Percentiles rank a stretch among this genome's conserved stretches.
These are phyloP conservation scores for Cercospora citrullina DNA, from an alignment of 2,329 filamentous ascomycete species.

Conservation along the genomic window DNA sequence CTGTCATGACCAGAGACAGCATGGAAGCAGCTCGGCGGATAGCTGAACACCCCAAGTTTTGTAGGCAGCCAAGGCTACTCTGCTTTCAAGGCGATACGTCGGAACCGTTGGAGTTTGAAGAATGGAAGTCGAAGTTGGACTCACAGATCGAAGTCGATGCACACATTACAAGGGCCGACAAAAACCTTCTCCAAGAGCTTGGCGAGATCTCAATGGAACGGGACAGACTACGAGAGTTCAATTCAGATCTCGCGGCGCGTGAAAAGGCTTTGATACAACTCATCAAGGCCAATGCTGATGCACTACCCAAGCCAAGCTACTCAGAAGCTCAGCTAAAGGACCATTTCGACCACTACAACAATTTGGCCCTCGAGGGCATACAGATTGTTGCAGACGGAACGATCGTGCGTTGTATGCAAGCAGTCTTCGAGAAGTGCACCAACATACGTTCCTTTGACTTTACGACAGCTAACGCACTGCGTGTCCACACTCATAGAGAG, in stretches of 20 bases:
- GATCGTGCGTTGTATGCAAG: not conserved
- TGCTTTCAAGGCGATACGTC: not conserved
- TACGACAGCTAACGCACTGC: not conserved
- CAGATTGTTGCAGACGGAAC: not conserved
- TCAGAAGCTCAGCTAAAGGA: not conserved
- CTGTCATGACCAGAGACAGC: constrained; percentile 6
- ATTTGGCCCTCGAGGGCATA: not conserved
- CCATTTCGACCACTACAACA: not conserved
- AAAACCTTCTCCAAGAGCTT: not conserved
- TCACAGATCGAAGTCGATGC: not conserved
- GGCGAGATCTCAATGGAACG: not conserved
- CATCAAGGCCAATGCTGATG: not conserved
- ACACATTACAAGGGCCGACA: not conserved
- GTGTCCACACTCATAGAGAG: not conserved
- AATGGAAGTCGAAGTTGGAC: not conserved
- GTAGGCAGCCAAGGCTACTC: not conserved
- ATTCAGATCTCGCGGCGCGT: not conserved
- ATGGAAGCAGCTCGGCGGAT: not conserved
- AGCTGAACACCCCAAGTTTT: not conserved
- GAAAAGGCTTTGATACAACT: not conserved
- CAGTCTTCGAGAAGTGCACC: constrained; percentile 1
- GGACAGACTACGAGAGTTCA: not conserved
- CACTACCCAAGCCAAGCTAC: not conserved
- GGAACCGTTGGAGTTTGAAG: not conserved
- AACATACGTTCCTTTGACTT: not conserved